These are phyloP conservation scores for Eucalyptus curtisii DNA, from an alignment of 345 rosid species.

Conservation along the genomic window DNA sequence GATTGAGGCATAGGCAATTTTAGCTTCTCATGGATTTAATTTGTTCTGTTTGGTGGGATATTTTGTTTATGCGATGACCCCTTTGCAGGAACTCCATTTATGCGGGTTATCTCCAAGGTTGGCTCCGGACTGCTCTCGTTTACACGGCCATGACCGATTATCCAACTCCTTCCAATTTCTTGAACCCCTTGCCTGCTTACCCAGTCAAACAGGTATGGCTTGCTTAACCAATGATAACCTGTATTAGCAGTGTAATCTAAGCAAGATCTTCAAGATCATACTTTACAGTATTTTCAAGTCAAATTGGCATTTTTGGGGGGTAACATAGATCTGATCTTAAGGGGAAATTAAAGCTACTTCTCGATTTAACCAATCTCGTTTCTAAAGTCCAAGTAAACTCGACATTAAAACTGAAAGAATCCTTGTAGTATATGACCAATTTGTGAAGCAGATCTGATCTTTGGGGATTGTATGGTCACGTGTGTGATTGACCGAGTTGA, in stretches of 20 bases:
- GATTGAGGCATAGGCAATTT: background rate
- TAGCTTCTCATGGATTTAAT: background rate
- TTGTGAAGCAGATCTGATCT: background rate
- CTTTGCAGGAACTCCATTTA: constrained; percentile 16
- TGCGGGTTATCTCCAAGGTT: constrained; percentile 1
- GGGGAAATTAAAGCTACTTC: background rate
- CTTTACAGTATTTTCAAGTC: background rate
- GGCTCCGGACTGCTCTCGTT: constrained; percentile 22
- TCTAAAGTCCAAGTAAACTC: background rate
- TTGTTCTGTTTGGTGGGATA: background rate
- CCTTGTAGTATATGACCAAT: background rate
- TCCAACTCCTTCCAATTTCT: constrained; percentile 43
- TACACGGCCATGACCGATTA: constrained; percentile 68
- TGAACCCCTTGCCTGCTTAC: constrained; percentile 42
- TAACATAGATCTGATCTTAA: background rate
- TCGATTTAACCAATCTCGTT: background rate
- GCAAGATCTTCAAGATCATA: background rate
- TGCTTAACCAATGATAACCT: background rate
- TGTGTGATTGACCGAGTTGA: background rate
- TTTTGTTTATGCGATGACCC: background rate
- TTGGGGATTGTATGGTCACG: background rate
- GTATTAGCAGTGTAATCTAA: background rate
- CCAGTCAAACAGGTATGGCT: constrained; percentile 37
- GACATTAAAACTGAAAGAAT: background rate
- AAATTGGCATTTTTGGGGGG: background rate